Evolutionary conservation across 768 basidiomycete genomes (phyloP), one percentile per base, ranked within the genome.

Genomic region (Coprinellus aureogranulatus): DNA sequence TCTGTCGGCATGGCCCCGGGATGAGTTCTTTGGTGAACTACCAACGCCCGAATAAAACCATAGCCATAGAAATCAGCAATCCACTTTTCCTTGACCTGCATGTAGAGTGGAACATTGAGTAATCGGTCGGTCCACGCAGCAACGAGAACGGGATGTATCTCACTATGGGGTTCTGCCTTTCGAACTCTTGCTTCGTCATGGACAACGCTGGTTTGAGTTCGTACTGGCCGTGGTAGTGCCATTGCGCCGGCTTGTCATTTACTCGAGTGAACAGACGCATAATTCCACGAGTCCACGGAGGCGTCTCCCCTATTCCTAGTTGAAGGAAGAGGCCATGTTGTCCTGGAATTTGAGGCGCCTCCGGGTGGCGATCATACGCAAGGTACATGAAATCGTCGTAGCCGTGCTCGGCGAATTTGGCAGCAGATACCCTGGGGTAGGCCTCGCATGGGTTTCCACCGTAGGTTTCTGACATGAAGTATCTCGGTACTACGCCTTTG

Each of bases 221-320:
- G 28, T 72, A 72, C 44, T 76, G 72, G 16, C 74, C 79, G 50
- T 58, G 57, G n/a, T 71, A 65, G 6, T 67, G 77, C 61, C 76
- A 78, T 4, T 26, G 16, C 3, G 49, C 51, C 23, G 60, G 59
- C 3, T 63, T 71, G 42, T 63, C 74, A 14, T 67, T 67, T 40
- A 59, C 58, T 12, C 71, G 67, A 14, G 74, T 79, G 49, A 67
- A 71, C 2, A 62, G 67, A 0, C 67, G 75, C 12, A 61, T 57
- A 0, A 28, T 77, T 72, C 67, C 66, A 23, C 16, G 26, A 12
- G 12, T 10, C 26, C 25, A 20, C 3, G 11, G 16, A 67, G 48
- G 28, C 60, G 16, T 57, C 62, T 8, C 75, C 11, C 42, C 40
- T 2, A 18, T 20, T 2, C 31, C 57, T 31, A 57, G 46, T 30